Percentiles rank a stretch among this genome's conserved stretches.
Evolutionary conservation across 2,329 filamentous ascomycete species (phyloP).

Genomic region (Xenoacremonium recifei): DNA sequence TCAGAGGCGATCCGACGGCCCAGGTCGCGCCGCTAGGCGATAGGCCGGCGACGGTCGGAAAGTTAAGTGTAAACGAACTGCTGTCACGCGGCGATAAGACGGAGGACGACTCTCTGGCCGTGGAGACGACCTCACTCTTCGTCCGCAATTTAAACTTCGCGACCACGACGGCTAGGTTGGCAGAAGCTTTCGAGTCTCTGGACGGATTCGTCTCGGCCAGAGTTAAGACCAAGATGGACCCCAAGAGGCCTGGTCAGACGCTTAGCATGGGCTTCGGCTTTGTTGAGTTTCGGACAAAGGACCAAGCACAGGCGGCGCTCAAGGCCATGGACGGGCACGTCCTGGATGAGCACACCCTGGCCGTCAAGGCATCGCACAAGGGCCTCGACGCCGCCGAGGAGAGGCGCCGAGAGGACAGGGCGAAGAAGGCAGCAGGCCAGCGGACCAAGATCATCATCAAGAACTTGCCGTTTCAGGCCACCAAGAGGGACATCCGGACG

Average conservation of each 20-base stretch:
- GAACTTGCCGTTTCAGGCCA: conserved; percentile 94
- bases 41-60: conserved; percentile 48
- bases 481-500: conserved; percentile 85
- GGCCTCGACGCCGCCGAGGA: conserved; percentile 86
- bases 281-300: conserved; percentile 78
- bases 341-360: conserved; percentile 82
- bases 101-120: conserved; percentile 54
- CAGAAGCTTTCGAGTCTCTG: conserved; percentile 74
- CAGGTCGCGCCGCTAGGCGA: conserved; percentile 32
- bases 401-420: conserved; percentile 75
- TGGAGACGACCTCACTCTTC: conserved; percentile 77
- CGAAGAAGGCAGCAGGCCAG: conserved; percentile 74
- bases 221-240: conserved; percentile 90
- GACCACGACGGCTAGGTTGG: conserved; percentile 75
- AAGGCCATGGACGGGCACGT: conserved; percentile 84
- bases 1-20: conserved; percentile 40
- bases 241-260: conserved; percentile 83
- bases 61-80: conserved; percentile 67
- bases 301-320: conserved; percentile 75
- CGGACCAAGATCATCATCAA: conserved; percentile 96
- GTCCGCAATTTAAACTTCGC: conserved; percentile 92
- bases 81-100: conserved; percentile 55
- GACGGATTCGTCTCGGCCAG: conserved; percentile 86
- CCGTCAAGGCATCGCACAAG: conserved; percentile 84
- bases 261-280: conserved; percentile 99